Evolutionary conservation across 139 green algal genomes (phyloP).

Genomic region (Volvox africanus): DNA sequence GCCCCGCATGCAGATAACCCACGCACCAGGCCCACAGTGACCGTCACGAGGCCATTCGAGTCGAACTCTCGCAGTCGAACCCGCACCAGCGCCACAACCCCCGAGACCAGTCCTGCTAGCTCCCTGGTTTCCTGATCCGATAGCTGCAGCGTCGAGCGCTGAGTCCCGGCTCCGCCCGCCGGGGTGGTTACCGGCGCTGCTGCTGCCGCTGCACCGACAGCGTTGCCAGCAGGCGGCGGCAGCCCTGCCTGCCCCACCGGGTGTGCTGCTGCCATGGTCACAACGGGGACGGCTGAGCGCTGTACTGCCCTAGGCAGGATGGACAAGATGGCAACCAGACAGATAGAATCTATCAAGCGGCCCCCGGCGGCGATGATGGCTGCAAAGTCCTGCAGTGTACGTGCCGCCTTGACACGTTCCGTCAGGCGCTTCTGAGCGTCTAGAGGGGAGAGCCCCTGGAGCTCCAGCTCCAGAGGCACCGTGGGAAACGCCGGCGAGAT

Average conservation of each 20-base stretch:
- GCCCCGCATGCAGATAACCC: too few relatives aligned
- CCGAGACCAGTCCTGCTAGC: neutral
- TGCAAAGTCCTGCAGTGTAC: conserved; percentile 26
- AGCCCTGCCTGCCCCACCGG: neutral
- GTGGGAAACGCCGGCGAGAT: neutral
- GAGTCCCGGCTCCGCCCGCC: neutral
- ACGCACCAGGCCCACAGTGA: conserved; percentile 38
- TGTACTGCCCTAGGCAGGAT: conserved; percentile 27
- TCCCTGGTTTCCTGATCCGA: neutral
- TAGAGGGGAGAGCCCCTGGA: conserved; percentile 37
- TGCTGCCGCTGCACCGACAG: neutral
- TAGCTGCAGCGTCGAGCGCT: conserved; percentile 8
- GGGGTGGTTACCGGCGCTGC: neutral
- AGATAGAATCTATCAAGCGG: conserved; percentile 44
- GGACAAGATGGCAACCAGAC: conserved; percentile 35
- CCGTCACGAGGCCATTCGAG: conserved; percentile 36
- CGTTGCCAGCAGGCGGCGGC: neutral
- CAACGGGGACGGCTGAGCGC: neutral
- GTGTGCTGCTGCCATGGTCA: neutral
- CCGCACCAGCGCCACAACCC: conserved; percentile 18
- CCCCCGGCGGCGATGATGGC: conserved; percentile 28
- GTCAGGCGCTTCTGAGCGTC: conserved; percentile 44
- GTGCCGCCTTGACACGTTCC: conserved; percentile 35
- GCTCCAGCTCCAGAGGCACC: conserved; percentile 32
- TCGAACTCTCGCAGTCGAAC: conserved; percentile 37